These are phyloP conservation scores for Jackrogersella minutella DNA, from an alignment of 495 filamentous ascomycete species.

Conservation along the genomic window DNA sequence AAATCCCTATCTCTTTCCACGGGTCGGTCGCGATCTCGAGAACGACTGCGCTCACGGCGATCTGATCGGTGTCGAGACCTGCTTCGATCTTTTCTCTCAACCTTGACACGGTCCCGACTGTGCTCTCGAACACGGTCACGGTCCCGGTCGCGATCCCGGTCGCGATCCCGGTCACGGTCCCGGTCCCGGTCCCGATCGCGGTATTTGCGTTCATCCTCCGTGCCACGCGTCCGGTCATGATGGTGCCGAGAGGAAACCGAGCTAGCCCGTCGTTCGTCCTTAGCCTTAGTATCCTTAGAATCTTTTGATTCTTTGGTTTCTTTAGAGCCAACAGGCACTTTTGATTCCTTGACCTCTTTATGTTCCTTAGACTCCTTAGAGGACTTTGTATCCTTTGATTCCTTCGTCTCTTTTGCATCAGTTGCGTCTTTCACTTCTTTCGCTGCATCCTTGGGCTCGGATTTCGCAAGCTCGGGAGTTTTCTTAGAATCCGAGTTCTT, in stretches of 20 bases:
- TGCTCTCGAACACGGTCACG: conserved; percentile 41
- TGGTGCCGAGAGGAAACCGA: conserved; percentile 41
- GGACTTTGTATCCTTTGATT: conserved; percentile 13
- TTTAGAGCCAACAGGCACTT: conserved; percentile 36
- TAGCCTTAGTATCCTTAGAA: conserved; percentile 26
- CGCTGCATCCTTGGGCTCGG: conserved; percentile 39
- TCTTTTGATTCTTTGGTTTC: conserved; percentile 41
- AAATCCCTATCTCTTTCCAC: conserved; percentile 45
- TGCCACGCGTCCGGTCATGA: conserved; percentile 14
- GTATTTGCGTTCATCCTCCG: conserved; percentile 12
- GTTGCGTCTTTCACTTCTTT: conserved; percentile 33
- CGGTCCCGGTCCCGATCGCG: too few relatives aligned
- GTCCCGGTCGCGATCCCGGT: too few relatives aligned
- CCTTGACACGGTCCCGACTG: conserved; percentile 31
- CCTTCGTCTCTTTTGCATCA: conserved; percentile 27
- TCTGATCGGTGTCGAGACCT: conserved; percentile 36
- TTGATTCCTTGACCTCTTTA: conserved; percentile 40
- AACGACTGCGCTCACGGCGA: conserved; percentile 47
- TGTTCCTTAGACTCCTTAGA: conserved; percentile 36
- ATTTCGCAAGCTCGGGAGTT: conserved; percentile 37
- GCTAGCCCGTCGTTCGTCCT: conserved; percentile 47
- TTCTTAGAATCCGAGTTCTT: conserved; percentile 52
- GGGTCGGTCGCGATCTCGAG: conserved; percentile 43
- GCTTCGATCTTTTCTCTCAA: conserved; percentile 36
- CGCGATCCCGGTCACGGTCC: too few relatives aligned